phyloP scores from a whole-genome alignment of 2,329 filamentous ascomycete species.

The Tympanopsis confertula region DNA sequence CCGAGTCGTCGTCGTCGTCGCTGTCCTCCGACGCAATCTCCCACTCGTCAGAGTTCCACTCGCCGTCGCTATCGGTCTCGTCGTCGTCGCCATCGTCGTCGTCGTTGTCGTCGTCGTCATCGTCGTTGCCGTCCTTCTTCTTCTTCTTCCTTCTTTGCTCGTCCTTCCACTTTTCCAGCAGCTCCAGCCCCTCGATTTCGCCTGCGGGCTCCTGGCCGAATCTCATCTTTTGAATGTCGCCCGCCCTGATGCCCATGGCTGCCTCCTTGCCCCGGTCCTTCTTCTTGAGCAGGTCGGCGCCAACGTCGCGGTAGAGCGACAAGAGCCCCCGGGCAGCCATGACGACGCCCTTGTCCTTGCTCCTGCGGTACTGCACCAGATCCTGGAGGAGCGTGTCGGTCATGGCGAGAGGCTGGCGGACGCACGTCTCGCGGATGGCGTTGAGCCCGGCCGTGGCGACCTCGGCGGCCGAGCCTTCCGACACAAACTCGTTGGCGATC shows the following conservation, averaged over 20 bases:
- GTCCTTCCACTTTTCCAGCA: slow-evolving; percentile 87
- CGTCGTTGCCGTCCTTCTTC: slow-evolving; percentile 47
- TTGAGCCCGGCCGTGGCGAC: slow-evolving; percentile 88
- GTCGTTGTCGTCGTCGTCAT: slow-evolving; percentile 47
- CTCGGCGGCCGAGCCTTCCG: slow-evolving; percentile 80
- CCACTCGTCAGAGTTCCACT: slow-evolving; percentile 44
- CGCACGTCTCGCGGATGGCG: slow-evolving; percentile 86
- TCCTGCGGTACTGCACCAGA: slow-evolving; percentile 88
- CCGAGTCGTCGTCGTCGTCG: slow-evolving; percentile 63
- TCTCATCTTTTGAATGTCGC: slow-evolving; percentile 62
- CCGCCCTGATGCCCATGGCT: slow-evolving; percentile 66
- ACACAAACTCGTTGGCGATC: slow-evolving; percentile 97
- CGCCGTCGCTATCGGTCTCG: slow-evolving; percentile 40
- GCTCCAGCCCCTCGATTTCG: slow-evolving; percentile 80
- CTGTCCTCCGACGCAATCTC: slow-evolving; percentile 49
- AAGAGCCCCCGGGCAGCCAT: slow-evolving; percentile 93
- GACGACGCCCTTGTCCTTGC: slow-evolving; percentile 97
- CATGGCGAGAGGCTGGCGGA: slow-evolving; percentile 89
- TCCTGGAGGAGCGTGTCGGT: slow-evolving; percentile 91
- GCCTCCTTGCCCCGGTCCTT: slow-evolving; percentile 86
- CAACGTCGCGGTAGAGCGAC: slow-evolving; percentile 82
- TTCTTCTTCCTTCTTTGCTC: slow-evolving; percentile 70
- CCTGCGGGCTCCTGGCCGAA: slow-evolving; percentile 75
- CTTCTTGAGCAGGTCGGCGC: slow-evolving; percentile 77
- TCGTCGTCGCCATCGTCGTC: slow-evolving; percentile 44